Percentiles rank a stretch among this genome's conserved stretches.
Evolutionary conservation across 108 stramenopile species (phyloP).

Genomic region (Nannochloropsis gaditana): DNA sequence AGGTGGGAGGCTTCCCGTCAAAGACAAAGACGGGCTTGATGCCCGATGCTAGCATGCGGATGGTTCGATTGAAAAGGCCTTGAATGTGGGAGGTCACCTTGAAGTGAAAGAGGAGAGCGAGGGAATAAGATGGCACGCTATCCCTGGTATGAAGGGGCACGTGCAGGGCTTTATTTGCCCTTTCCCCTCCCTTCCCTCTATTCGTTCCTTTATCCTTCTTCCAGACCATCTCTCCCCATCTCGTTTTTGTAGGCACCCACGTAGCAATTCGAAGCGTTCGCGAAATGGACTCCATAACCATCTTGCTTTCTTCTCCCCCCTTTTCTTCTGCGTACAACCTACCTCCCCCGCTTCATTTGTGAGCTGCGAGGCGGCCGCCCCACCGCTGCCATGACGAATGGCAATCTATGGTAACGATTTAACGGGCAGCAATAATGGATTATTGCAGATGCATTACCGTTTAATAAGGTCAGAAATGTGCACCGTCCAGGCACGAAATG

Average conservation of each 20-base stretch:
- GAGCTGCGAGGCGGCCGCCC: constrained; percentile 52
- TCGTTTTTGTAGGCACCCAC: too few relatives aligned
- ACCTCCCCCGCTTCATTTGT: constrained; percentile 61
- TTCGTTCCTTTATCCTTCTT: not conserved
- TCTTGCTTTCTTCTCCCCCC: not conserved
- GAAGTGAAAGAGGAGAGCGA: not conserved
- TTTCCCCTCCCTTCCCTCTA: not conserved
- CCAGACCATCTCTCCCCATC: not conserved
- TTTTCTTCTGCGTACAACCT: not conserved
- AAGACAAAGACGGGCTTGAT: constrained; percentile 93
- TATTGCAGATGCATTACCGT: too few relatives aligned
- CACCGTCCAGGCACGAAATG: too few relatives aligned
- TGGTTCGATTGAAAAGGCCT: constrained; percentile 97
- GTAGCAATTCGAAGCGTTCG: too few relatives aligned
- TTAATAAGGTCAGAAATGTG: too few relatives aligned
- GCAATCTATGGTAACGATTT: constrained; percentile 61
- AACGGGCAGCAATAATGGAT: not conserved
- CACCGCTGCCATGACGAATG: constrained; percentile 71
- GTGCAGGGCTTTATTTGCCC: not conserved
- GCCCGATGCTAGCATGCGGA: constrained; percentile 84
- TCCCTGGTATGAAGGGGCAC: not conserved
- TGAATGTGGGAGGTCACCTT: constrained; percentile 89
- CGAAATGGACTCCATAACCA: not conserved
- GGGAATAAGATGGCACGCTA: not conserved
- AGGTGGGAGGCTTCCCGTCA: constrained; percentile 92